These are phyloP conservation scores for Rhodamnia rubescens DNA, from an alignment of 345 rosid species.

Conservation along the genomic window DNA sequence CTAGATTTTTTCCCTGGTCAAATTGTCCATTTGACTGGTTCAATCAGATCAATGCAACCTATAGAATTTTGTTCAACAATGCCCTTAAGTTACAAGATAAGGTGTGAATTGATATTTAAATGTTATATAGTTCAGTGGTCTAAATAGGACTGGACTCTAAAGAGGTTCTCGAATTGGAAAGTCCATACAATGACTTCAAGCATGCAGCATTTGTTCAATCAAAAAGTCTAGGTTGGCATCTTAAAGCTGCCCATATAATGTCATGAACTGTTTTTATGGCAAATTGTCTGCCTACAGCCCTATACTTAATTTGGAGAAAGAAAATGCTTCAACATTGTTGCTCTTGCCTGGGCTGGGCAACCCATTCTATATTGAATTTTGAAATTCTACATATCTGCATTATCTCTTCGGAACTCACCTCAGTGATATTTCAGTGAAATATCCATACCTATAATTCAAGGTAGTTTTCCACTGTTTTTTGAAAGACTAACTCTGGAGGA, in stretches of 20 bases:
- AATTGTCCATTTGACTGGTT: neutral
- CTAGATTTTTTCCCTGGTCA: neutral
- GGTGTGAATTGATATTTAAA: neutral
- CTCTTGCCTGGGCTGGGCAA: neutral
- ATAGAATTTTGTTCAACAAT: neutral
- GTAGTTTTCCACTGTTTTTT: neutral
- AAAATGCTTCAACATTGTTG: neutral
- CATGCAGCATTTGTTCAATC: neutral
- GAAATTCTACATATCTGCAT: too few species aligned
- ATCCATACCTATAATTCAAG: neutral
- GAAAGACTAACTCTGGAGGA: neutral
- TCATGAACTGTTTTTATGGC: neutral
- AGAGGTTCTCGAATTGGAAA: neutral
- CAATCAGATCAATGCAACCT: neutral
- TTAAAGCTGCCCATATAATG: neutral
- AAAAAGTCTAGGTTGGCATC: neutral
- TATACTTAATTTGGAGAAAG: neutral
- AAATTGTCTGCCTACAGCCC: neutral
- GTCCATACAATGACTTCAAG: neutral
- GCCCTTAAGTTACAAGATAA: neutral
- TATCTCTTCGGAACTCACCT: too few species aligned
- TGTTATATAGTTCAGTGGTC: neutral
- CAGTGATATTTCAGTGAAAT: neutral
- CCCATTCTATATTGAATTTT: too few species aligned
- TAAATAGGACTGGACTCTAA: neutral